Evolutionary conservation across 768 basidiomycete genomes (phyloP).

Genomic region (Lentinus brumalis): DNA sequence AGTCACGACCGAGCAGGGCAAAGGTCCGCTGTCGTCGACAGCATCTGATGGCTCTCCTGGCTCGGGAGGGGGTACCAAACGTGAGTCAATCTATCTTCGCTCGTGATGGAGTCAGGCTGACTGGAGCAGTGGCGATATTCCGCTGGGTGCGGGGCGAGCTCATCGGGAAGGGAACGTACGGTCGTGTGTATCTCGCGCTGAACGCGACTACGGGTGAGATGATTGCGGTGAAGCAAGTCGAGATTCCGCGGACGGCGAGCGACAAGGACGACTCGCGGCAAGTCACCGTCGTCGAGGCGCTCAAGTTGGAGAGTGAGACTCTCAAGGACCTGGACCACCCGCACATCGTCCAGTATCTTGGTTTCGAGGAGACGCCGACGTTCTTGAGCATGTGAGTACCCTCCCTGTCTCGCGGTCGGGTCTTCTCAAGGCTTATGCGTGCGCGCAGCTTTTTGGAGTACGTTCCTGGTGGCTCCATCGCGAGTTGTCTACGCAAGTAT

Average conservation of each 20-base stretch:
- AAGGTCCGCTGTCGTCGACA: slow-evolving; percentile 46
- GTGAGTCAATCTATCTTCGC: slow-evolving; percentile 45
- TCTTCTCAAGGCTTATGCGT: slow-evolving; percentile 1
- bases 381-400: slow-evolving; percentile 87
- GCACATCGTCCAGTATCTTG: slow-evolving; percentile 96
- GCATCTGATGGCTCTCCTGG: slow-evolving; percentile 23
- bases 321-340: slow-evolving; percentile 96
- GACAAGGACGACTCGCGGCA: slow-evolving; percentile 91
- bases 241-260: slow-evolving; percentile 87
- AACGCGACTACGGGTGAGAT: slow-evolving; percentile 98
- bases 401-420: not conserved
- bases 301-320: slow-evolving; percentile 95
- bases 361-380: slow-evolving; percentile 86
- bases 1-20: slow-evolving; percentile 76
- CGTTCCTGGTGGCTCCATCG: slow-evolving; percentile 96
- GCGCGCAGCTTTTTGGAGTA: slow-evolving; percentile 92
- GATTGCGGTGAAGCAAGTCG: slow-evolving; percentile 99
- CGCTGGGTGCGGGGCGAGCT: slow-evolving; percentile 99
- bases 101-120: not conserved
- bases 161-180: slow-evolving; percentile 96
- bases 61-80: slow-evolving; percentile 38
- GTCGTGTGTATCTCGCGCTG: slow-evolving; percentile 92
- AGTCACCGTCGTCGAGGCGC: slow-evolving; percentile 81
- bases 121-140: slow-evolving; percentile 66
- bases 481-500: slow-evolving; percentile 85